A percentile compares a stretch with the other conserved stretches of the same genome.
phyloP scores from a whole-genome alignment of 352 stramenopile genomes.

The Peronospora tabacina region DNA sequence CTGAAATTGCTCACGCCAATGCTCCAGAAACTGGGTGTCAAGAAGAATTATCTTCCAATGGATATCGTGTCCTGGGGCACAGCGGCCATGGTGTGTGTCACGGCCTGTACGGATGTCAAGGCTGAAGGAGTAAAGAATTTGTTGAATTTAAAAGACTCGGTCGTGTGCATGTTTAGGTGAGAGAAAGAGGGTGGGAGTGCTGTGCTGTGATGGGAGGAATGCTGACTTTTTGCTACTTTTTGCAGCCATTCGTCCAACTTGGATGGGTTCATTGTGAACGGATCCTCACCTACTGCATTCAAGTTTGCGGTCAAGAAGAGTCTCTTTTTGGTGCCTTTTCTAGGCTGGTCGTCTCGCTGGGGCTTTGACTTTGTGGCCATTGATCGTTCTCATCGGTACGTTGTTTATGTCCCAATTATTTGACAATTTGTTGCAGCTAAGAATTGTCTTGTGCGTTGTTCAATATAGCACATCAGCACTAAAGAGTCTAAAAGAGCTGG shows the following conservation, averaged over 20 bases:
- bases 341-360: conserved; percentile 70
- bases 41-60: conserved; percentile 76
- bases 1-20: conserved; percentile 52
- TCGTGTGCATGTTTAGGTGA: conserved; percentile 81
- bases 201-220: background rate
- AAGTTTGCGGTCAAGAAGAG: conserved; percentile 85
- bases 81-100: conserved; percentile 48
- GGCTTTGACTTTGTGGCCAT: conserved; percentile 76
- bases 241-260: conserved; percentile 72
- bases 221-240: conserved; percentile 1
- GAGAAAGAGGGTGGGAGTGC: background rate
- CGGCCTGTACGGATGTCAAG: conserved; percentile 38
- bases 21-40: conserved; percentile 44
- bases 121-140: conserved; percentile 52
- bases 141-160: conserved; percentile 44
- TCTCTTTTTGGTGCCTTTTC: conserved; percentile 70
- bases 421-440: background rate
- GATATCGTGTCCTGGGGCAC: conserved; percentile 57
- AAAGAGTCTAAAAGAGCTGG: conserved; percentile 63
- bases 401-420: background rate
- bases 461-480: conserved; percentile 41
- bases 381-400: conserved; percentile 60
- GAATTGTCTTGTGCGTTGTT: conserved; percentile 1
- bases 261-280: conserved; percentile 80
- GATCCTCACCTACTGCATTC: conserved; percentile 53